These are phyloP conservation scores for Harringtonia aguacate DNA, from an alignment of 2,329 filamentous ascomycete genomes.

Conservation along the genomic window DNA sequence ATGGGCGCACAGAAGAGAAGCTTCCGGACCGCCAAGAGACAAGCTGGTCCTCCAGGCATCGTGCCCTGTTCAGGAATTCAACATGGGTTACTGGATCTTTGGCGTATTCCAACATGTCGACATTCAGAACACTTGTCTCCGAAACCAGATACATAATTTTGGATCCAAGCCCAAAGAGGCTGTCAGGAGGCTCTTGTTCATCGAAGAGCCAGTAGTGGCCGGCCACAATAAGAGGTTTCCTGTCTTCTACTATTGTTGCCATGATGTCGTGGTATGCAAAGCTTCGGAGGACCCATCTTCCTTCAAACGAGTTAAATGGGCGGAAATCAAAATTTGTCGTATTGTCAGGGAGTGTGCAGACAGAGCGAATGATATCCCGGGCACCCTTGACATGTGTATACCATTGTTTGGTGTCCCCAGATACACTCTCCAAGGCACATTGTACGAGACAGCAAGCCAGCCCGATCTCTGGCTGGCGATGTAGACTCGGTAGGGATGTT, in stretches of 20 bases:
- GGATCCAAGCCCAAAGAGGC: not conserved
- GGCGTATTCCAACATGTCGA: not conserved
- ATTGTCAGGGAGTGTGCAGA: not conserved
- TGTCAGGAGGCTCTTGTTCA: constrained; percentile 2
- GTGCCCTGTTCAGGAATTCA: not conserved
- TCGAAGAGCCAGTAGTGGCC: constrained; percentile 10
- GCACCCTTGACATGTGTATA: constrained; percentile 1
- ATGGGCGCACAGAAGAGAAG: not conserved
- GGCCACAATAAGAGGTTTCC: constrained; percentile 7
- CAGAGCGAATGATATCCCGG: not conserved
- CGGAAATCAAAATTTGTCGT: not conserved
- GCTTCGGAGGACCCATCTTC: constrained; percentile 13
- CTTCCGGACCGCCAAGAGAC: not conserved
- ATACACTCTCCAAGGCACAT: not conserved
- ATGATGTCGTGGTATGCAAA: constrained; percentile 16
- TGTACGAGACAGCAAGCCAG: constrained; percentile 1
- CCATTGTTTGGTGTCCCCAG: not conserved
- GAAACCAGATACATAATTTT: not conserved
- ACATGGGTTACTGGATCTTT: not conserved
- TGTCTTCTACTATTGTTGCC: constrained; percentile 7
- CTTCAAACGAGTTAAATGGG: constrained; percentile 4
- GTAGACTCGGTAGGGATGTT: not conserved
- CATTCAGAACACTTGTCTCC: not conserved
- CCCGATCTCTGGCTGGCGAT: not conserved
- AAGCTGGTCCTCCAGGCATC: not conserved